These are phyloP conservation scores for Globisporangium parvum DNA, from an alignment of 352 stramenopile species.

Conservation along the genomic window DNA sequence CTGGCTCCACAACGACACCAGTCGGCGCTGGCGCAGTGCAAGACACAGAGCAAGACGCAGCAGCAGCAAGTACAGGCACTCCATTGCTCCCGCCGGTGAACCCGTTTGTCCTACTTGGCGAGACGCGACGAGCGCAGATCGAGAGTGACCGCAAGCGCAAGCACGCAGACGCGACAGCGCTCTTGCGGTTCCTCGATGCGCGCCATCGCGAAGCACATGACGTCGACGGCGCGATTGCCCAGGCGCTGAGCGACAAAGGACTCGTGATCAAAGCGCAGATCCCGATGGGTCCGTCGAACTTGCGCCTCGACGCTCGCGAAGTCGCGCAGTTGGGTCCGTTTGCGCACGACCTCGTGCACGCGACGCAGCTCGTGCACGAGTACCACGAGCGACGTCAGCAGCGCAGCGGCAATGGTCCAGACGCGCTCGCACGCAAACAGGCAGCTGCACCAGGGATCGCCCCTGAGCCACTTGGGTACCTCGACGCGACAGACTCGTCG, in stretches of 20 bases:
- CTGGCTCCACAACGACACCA: background rate
- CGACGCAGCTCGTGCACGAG: constrained; percentile 46
- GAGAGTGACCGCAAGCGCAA: constrained; percentile 21
- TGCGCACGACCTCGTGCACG: constrained; percentile 37
- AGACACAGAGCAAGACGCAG: background rate
- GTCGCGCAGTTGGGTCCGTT: constrained; percentile 42
- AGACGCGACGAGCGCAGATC: constrained; percentile 33
- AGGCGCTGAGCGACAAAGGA: constrained; percentile 39
- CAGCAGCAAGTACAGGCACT: background rate
- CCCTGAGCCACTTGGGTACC: constrained; percentile 36
- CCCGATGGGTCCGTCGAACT: constrained; percentile 54
- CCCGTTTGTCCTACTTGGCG: constrained; percentile 30
- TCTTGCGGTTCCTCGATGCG: constrained; percentile 50
- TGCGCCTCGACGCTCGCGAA: constrained; percentile 40
- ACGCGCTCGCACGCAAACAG: constrained; percentile 2
- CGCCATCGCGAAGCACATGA: constrained; percentile 33
- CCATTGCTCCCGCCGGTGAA: constrained; percentile 1
- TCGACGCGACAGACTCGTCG: constrained; percentile 42
- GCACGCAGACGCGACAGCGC: constrained; percentile 19
- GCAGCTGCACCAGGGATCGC: constrained; percentile 17
- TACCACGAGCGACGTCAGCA: constrained; percentile 40
- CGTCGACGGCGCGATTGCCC: constrained; percentile 33
- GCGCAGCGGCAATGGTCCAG: constrained; percentile 37
- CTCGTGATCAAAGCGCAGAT: constrained; percentile 75
- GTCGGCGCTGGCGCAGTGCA: background rate